Percentiles rank a stretch among this genome's conserved stretches.
phyloP scores from a whole-genome alignment of 768 basidiomycete species.

The Steccherinum ochraceum region DNA sequence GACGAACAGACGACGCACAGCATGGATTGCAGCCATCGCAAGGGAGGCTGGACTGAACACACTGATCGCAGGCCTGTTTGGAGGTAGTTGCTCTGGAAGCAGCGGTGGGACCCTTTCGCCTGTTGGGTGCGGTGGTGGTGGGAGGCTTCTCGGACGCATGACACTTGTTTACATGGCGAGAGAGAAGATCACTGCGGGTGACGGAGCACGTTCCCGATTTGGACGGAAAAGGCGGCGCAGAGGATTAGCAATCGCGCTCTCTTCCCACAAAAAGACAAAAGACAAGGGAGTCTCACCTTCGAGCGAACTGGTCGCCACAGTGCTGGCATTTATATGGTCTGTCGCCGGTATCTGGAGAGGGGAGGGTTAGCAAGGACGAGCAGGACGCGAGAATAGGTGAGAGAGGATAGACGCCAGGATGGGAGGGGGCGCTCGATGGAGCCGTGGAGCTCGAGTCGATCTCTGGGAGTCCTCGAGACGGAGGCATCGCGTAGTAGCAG shows the following conservation, averaged over 20 bases:
- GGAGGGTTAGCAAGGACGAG: constrained; percentile 4
- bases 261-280: too few relatives aligned
- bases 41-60: constrained; percentile 65
- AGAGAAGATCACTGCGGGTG: constrained; percentile 64
- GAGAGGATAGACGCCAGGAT: constrained; percentile 8
- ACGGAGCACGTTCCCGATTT: not conserved
- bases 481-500: constrained; percentile 7
- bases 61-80: constrained; percentile 83
- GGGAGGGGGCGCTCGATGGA: too few relatives aligned
- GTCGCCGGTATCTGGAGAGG: constrained; percentile 71
- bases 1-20: constrained; percentile 38
- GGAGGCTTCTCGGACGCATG: constrained; percentile 70
- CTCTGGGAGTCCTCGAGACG: too few relatives aligned
- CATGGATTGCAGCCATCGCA: constrained; percentile 81
- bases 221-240: not conserved
- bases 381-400: constrained; percentile 7
- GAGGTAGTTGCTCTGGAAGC: constrained; percentile 70
- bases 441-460: too few relatives aligned
- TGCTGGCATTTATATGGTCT: constrained; percentile 84
- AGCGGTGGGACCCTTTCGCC: constrained; percentile 63
- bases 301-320: constrained; percentile 86
- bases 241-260: too few relatives aligned
- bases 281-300: too few relatives aligned
- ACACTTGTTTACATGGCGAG: constrained; percentile 84
- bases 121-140: constrained; percentile 28